Percentiles rank a stretch among this genome's conserved stretches.
phyloP scores from a whole-genome alignment of 1,139 yeast genomes.

The Waltiozyma sp. region DNA sequence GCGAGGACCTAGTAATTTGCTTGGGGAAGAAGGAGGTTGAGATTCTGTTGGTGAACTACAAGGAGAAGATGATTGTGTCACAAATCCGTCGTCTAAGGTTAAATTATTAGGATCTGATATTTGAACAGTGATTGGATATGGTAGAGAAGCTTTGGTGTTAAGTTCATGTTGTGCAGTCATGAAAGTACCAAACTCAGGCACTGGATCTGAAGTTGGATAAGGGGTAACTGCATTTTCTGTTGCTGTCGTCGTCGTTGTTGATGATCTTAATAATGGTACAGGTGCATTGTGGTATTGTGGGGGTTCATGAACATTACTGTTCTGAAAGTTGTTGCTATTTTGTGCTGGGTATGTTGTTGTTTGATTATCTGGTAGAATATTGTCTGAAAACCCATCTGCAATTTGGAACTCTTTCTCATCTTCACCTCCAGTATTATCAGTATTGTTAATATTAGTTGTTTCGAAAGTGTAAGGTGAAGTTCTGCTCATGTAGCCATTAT shows the following conservation, averaged over 20 bases:
- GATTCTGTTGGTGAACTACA: background rate
- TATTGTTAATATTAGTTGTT: background rate
- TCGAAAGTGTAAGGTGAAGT: background rate
- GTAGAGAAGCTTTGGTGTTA: background rate
- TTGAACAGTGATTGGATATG: background rate
- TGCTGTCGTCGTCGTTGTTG: too few species aligned
- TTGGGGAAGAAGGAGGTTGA: constrained; percentile 6
- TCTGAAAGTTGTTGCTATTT: background rate
- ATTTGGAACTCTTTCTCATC: background rate
- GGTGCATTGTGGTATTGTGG: background rate
- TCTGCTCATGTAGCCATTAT: background rate
- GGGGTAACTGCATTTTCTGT: background rate
- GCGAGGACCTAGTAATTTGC: constrained; percentile 11
- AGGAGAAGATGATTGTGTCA: background rate
- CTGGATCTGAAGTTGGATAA: background rate
- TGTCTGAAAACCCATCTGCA: background rate
- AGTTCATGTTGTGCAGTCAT: too few species aligned
- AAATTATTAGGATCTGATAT: background rate
- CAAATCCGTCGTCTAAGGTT: background rate
- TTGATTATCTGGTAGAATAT: background rate
- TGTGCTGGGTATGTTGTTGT: too few species aligned
- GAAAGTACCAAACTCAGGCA: background rate
- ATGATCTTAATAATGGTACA: too few species aligned
- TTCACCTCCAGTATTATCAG: background rate
- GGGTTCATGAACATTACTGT: background rate